Evolutionary conservation across 345 rosid genomes (phyloP), one percentile per base, ranked within the genome.

Genomic region (Zanthoxylum bungeanum): DNA sequence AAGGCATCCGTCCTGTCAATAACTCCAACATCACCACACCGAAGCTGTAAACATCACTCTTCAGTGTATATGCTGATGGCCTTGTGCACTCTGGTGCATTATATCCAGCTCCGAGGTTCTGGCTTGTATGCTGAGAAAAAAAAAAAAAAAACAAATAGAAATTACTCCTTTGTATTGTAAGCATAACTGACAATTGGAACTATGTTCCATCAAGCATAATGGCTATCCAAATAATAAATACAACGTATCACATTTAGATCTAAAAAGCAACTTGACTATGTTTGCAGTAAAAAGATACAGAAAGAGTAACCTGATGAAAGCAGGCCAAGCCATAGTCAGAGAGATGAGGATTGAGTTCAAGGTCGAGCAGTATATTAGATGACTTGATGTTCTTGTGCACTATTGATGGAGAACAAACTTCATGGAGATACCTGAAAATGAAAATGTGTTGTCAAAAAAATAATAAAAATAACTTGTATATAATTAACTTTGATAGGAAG

Each of bases 11-110:
- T 14, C 99, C 98, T 0, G 96, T 89, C 71, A 95, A 65, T 27
- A 95, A 75, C 83, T 95, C 99, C 68, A 95, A 73, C 99, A 92
- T 92, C 58, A 92, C 99, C 68, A 95, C 97, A 39, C 99, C 99
- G 62, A 92, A 90, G 74, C 98, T 89, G 84, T 92, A 95, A 10
- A 91, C 78, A 47, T 95, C 99, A 65, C 99, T 91, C 87, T 91
- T 95, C 65, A 83, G 31, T 7, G 99, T 89, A 76, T 91, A 95
- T 7, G 89, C 86, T 4, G 88, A 79, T 21, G 95, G 91, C 39
- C 59, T 85, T 52, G 81, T 72, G 79, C 98, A 92, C 77, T 95
- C 98, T n/a, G 99, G 99, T 7, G 97, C 97, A 72, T 87, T 92
- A 76, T 95, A 95, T 76, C 99, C 99, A 14, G 57, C 85, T 37